phyloP scores from a whole-genome alignment of 208 protist species.

The Herpetomonas samuelpessoai region DNA sequence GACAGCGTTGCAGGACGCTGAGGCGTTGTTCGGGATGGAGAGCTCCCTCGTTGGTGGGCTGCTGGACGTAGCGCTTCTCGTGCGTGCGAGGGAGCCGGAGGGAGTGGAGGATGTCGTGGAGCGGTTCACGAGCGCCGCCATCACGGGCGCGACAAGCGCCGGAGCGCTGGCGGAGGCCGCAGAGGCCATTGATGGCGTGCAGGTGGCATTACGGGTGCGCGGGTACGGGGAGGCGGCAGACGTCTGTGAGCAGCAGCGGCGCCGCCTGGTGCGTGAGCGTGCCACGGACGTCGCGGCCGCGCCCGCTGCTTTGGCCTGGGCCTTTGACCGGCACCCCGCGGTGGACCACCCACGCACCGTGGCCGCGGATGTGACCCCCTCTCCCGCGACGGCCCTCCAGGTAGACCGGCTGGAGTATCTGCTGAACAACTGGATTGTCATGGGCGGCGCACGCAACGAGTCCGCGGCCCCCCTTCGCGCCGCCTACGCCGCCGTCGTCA shows the following conservation, averaged over 20 bases:
- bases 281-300: neutral
- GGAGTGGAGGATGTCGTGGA: neutral
- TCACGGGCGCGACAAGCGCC: neutral
- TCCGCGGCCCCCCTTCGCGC: conserved; percentile 1
- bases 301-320: neutral
- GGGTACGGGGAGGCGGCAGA: neutral
- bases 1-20: neutral
- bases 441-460: conserved; percentile 1
- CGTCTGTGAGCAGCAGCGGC: conserved; percentile 4
- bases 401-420: neutral
- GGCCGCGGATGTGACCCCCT: neutral
- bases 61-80: neutral
- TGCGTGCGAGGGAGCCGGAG: neutral
- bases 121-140: neutral
- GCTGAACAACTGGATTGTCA: neutral
- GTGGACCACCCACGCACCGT: neutral
- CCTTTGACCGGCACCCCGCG: neutral
- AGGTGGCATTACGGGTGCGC: neutral
- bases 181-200: neutral
- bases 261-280: neutral
- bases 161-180: neutral
- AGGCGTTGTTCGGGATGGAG: neutral
- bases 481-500: conserved; percentile 20
- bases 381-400: neutral
- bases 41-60: neutral